Evolutionary conservation across 208 protist species (phyloP).

Genomic region (Entamoeba moshkovskii): DNA sequence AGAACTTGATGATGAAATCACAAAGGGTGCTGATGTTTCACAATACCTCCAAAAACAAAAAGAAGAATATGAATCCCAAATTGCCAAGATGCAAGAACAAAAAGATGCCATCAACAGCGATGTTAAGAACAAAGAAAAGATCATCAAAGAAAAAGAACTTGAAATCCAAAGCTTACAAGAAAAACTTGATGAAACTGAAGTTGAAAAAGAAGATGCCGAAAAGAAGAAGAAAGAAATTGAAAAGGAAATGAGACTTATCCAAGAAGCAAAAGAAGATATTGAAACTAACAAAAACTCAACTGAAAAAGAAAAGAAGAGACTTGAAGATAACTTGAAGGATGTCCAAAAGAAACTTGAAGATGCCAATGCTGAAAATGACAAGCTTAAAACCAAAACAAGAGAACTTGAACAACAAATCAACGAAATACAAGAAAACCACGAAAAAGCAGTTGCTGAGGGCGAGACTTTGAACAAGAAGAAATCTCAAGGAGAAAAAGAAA

Average conservation of each 20-base stretch:
- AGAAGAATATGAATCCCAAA: not conserved
- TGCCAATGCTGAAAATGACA: not conserved
- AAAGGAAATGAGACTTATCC: not conserved
- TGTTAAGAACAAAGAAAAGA: not conserved
- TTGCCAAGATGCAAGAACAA: not conserved
- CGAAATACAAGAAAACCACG: not conserved
- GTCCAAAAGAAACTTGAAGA: not conserved
- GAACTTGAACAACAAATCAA: not conserved
- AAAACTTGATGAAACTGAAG: not conserved
- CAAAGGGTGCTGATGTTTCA: not conserved
- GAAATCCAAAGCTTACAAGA: not conserved
- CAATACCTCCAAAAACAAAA: not conserved
- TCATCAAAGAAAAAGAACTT: not conserved
- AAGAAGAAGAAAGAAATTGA: not conserved
- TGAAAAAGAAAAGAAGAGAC: not conserved
- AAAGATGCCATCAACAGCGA: not conserved
- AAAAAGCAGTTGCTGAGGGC: not conserved
- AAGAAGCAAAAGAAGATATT: not conserved
- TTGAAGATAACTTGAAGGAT: constrained; percentile 22
- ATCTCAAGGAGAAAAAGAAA: not conserved
- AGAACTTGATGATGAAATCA: not conserved
- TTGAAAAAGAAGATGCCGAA: not conserved
- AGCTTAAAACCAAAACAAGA: not conserved
- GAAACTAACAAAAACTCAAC: not conserved
- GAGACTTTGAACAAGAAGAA: not conserved